Evolutionary conservation across 306 rosid species (phyloP).

Genomic region (Pueraria montana): DNA sequence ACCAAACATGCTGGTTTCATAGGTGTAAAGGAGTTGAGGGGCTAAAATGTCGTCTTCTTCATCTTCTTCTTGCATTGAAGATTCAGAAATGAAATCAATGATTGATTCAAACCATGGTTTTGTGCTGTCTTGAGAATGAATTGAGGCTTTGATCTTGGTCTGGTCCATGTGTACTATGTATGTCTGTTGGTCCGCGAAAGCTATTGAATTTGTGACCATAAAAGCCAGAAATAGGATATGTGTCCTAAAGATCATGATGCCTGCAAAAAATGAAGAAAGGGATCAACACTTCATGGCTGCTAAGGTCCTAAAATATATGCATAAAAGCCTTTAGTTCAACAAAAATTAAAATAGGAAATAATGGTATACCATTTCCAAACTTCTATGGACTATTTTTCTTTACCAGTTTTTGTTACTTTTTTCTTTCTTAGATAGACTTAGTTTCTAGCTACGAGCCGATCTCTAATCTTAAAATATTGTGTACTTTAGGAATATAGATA

Average conservation of each 20-base stretch:
- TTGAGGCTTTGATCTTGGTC: conserved; percentile 51
- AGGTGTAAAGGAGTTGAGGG: conserved; percentile 65
- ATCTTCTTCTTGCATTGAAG: conserved; percentile 45
- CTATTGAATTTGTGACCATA: conserved; percentile 54
- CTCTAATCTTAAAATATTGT: not conserved
- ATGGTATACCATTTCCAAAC: conserved; percentile 9
- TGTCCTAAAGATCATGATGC: conserved; percentile 53
- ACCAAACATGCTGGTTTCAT: conserved; percentile 69
- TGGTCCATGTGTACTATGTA: conserved; percentile 80
- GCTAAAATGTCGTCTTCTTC: conserved; percentile 35
- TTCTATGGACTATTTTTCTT: not conserved
- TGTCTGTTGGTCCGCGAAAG: conserved; percentile 56
- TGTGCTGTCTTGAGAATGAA: conserved; percentile 52
- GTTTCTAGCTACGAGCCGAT: not conserved
- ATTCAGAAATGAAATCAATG: conserved; percentile 57
- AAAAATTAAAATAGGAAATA: conserved; percentile 9
- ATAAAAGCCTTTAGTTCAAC: conserved; percentile 18
- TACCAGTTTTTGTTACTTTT: not conserved
- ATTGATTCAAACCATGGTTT: conserved; percentile 61
- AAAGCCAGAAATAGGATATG: conserved; percentile 53
- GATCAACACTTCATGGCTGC: not conserved
- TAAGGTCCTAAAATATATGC: conserved; percentile 33
- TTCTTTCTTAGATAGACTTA: not conserved
- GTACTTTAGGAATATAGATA: conserved; percentile 7
- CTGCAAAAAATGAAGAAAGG: conserved; percentile 49